phyloP scores from a whole-genome alignment of 805 yeast species.

The Yarrowia sp. region DNA sequence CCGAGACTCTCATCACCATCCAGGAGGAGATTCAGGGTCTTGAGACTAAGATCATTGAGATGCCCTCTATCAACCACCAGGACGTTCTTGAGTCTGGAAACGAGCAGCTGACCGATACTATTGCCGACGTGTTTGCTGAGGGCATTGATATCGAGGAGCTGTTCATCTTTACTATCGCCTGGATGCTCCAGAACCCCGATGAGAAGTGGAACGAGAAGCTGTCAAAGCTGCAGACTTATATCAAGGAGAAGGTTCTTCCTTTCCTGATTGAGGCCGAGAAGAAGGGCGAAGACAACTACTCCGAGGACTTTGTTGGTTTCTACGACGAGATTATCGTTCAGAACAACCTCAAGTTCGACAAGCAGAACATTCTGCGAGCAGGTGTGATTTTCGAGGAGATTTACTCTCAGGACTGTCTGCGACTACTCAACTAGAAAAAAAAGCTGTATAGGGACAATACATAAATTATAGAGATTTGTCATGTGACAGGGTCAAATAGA shows the following conservation, averaged over 20 bases:
- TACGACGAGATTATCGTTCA: constrained; percentile 23
- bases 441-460: constrained; percentile 3
- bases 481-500: not conserved
- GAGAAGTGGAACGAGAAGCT: constrained; percentile 27
- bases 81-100: constrained; percentile 14
- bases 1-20: constrained; percentile 21
- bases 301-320: constrained; percentile 31
- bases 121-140: constrained; percentile 24
- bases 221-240: constrained; percentile 1
- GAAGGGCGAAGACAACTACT: constrained; percentile 32
- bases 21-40: constrained; percentile 30
- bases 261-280: constrained; percentile 26
- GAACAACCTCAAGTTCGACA: constrained; percentile 32
- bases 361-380: constrained; percentile 29
- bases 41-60: constrained; percentile 2
- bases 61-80: constrained; percentile 23
- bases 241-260: constrained; percentile 28
- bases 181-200: constrained; percentile 34
- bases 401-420: constrained; percentile 25
- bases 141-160: constrained; percentile 37
- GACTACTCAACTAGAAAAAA: not conserved
- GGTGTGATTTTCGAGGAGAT: constrained; percentile 38
- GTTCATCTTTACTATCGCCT: constrained; percentile 30
- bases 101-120: constrained; percentile 6
- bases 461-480: constrained; percentile 2